Evolutionary conservation across 164 flowering plant genomes (phyloP).

Genomic region (Annona cherimola): DNA sequence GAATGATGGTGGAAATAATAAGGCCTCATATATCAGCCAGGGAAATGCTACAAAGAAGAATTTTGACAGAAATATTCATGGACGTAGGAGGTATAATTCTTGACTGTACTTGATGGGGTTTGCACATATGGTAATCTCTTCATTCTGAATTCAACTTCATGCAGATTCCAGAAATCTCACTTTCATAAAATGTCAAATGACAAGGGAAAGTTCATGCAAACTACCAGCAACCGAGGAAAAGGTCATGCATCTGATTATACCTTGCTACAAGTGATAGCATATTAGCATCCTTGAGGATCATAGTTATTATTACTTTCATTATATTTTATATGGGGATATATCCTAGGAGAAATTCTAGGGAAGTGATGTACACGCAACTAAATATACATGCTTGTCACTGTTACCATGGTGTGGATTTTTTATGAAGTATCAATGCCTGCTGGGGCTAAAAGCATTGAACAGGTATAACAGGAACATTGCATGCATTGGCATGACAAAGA

Average conservation of each 20-base stretch:
- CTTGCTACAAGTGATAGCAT: neutral
- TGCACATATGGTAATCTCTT: neutral
- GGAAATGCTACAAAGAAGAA: slow-evolving; percentile 4
- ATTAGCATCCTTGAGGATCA: neutral
- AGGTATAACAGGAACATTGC: neutral
- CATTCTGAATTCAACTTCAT: neutral
- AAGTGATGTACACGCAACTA: neutral
- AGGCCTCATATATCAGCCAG: neutral
- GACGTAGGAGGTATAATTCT: neutral
- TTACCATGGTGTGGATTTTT: neutral
- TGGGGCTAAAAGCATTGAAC: neutral
- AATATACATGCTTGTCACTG: neutral
- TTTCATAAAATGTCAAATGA: slow-evolving; percentile 1
- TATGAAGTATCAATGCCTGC: too few species aligned
- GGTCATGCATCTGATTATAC: neutral
- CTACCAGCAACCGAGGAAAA: neutral
- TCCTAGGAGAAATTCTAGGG: neutral
- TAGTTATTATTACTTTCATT: neutral
- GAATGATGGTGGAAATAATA: neutral
- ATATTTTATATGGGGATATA: neutral
- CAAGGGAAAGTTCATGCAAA: neutral
- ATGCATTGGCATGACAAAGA: neutral
- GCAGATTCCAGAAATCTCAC: slow-evolving; percentile 6
- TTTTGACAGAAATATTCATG: neutral
- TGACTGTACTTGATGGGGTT: neutral